A percentile compares a stretch with the other conserved stretches of the same genome.
Evolutionary conservation across 305 asterid species (phyloP).

Genomic region (Andrographis paniculata): DNA sequence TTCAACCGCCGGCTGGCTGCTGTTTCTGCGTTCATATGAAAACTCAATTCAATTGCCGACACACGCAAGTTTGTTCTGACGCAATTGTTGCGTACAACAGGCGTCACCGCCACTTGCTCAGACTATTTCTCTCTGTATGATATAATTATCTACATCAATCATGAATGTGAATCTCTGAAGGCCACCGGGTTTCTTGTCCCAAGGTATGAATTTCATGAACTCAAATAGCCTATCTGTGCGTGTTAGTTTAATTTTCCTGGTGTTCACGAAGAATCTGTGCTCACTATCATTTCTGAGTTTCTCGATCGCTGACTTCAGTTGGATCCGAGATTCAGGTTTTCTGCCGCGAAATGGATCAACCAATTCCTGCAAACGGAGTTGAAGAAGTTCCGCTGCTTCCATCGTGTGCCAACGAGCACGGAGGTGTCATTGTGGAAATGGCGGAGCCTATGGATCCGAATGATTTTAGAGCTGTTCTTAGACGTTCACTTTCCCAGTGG

Average conservation of each 20-base stretch:
- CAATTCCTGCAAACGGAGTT: constrained; percentile 25
- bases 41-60: too few relatives aligned
- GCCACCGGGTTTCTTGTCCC: too few relatives aligned
- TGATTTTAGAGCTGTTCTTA: constrained; percentile 37
- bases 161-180: too few relatives aligned
- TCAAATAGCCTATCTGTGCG: too few relatives aligned
- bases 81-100: too few relatives aligned
- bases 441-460: constrained; percentile 41
- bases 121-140: too few relatives aligned
- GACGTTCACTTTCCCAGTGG: constrained; percentile 48
- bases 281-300: constrained; percentile 8
- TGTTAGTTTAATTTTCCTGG: background rate
- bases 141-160: too few relatives aligned
- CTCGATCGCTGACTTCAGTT: constrained; percentile 1
- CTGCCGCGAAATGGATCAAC: constrained; percentile 33
- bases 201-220: too few relatives aligned
- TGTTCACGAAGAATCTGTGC: background rate
- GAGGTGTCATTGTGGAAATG: constrained; percentile 56
- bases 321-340: constrained; percentile 7
- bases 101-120: too few relatives aligned
- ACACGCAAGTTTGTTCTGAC: too few relatives aligned
- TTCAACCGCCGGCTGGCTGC: too few relatives aligned
- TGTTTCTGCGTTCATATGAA: too few relatives aligned
- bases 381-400: constrained; percentile 32
- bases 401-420: constrained; percentile 50